Evolutionary conservation across 306 rosid species (phyloP).

Genomic region (Dicorynia guianensis): DNA sequence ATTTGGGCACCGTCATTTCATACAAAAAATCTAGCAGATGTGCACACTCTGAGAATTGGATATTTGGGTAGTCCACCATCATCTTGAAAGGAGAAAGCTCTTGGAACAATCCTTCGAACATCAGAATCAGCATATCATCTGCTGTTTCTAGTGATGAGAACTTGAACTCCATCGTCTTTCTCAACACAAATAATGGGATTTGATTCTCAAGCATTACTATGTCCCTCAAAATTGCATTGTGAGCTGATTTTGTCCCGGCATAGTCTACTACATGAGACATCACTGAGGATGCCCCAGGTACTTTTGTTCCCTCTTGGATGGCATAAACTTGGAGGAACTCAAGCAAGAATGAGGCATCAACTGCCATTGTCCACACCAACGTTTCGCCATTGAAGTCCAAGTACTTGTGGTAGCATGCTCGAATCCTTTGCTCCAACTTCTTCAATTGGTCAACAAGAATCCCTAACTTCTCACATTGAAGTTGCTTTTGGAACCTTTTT

Average conservation of each 20-base stretch:
- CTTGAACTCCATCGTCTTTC: slow-evolving; percentile 53
- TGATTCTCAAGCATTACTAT: slow-evolving; percentile 64
- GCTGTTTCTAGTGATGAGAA: slow-evolving; percentile 40
- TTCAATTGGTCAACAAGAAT: no score
- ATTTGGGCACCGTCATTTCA: slow-evolving; percentile 44
- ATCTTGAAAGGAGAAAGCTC: slow-evolving; percentile 58
- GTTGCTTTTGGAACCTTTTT: no score
- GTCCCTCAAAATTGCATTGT: slow-evolving; percentile 61
- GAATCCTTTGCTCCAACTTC: no score
- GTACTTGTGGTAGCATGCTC: slow-evolving; percentile 60
- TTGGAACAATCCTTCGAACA: slow-evolving; percentile 50
- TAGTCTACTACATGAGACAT: slow-evolving; percentile 59
- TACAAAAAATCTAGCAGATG: slow-evolving; percentile 66
- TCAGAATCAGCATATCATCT: slow-evolving; percentile 49
- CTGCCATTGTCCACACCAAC: slow-evolving; percentile 65
- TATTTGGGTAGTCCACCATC: slow-evolving; percentile 29
- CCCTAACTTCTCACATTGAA: no score
- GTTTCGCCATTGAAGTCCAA: slow-evolving; percentile 60
- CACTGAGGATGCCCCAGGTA: slow-evolving; percentile 48
- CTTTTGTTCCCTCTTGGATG: slow-evolving; percentile 31
- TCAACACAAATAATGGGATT: slow-evolving; percentile 56
- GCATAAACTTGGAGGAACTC: slow-evolving; percentile 57
- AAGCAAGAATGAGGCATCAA: slow-evolving; percentile 60
- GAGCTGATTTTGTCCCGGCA: slow-evolving; percentile 52
- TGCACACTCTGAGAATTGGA: slow-evolving; percentile 44